Conservation (phyloP, 192 early-diverging fungal genomes). For the Coemansia sp. region DNA sequence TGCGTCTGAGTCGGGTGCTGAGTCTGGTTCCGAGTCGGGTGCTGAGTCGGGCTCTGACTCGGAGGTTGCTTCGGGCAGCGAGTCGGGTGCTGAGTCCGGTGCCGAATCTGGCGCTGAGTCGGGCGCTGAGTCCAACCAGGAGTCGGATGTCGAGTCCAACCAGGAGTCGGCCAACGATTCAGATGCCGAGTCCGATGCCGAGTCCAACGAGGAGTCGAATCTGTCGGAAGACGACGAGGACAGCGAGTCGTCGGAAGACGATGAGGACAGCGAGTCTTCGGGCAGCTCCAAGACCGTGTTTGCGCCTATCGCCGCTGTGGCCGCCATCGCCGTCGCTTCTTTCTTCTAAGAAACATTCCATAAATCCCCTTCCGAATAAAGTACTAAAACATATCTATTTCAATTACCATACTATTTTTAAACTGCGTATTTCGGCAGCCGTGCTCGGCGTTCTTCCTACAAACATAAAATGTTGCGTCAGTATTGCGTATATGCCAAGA, state of each 20-base stretch:
- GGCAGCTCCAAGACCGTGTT: slow-evolving; percentile 19
- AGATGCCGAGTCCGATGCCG: not conserved
- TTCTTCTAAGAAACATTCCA: slow-evolving; percentile 36
- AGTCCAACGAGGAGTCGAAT: slow-evolving; percentile 2
- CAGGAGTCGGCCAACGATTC: not conserved
- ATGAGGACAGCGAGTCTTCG: not conserved
- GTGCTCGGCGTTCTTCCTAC: slow-evolving; percentile 49
- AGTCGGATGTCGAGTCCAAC: not conserved
- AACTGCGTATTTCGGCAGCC: slow-evolving; percentile 30
- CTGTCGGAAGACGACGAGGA: not conserved
- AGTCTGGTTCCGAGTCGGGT: not conserved
- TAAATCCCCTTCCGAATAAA: not conserved
- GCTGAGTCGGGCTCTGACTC: not conserved
- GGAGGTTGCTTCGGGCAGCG: not conserved
- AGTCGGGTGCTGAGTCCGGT: no score
- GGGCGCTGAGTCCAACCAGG: no score
- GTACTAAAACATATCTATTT: not conserved
- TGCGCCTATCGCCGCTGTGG: slow-evolving; percentile 32
- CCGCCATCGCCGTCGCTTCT: slow-evolving; percentile 36
- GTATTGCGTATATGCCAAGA: not conserved
- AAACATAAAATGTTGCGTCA: not conserved
- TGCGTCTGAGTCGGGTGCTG: not conserved
- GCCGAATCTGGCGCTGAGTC: no score
- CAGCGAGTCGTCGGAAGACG: not conserved
- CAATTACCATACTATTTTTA: no score